phyloP scores from a whole-genome alignment of 2,329 filamentous ascomycete species.

The Nigrospora oryzae region DNA sequence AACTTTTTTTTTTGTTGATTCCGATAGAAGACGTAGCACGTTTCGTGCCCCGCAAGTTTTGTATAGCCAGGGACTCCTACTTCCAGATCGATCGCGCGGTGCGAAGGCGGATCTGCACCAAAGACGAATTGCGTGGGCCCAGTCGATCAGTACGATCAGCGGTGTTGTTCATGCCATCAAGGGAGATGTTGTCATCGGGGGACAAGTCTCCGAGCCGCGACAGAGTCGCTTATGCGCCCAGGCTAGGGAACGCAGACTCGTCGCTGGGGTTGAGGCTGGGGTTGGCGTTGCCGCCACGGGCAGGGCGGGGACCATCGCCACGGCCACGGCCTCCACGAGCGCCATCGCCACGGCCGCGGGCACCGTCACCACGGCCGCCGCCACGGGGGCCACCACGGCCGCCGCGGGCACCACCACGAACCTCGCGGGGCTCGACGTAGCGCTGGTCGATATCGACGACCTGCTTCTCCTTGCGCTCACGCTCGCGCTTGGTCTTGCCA shows the following conservation, averaged over 20 bases:
- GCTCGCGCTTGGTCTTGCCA: conserved; percentile 77
- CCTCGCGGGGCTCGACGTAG: conserved; percentile 62
- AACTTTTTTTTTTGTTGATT: conserved; percentile 1
- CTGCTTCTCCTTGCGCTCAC: conserved; percentile 88
- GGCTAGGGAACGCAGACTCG: conserved; percentile 51
- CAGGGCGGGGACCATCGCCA: conserved; percentile 34
- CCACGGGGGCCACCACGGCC: conserved; percentile 43
- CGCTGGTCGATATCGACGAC: conserved; percentile 81
- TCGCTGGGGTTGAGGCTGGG: conserved; percentile 47
- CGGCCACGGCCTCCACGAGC: conserved; percentile 43
- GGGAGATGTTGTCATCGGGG: conserved; percentile 7
- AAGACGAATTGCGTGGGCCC: neutral
- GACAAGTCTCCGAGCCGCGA: conserved; percentile 8
- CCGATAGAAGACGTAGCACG: neutral
- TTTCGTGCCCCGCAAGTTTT: neutral
- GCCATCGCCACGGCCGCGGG: conserved; percentile 37
- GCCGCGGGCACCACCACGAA: conserved; percentile 44
- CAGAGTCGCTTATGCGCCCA: conserved; percentile 37
- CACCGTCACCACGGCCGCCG: conserved; percentile 35
- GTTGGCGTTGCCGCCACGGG: conserved; percentile 35
- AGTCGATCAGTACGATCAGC: conserved; percentile 3
- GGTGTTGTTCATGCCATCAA: conserved; percentile 7
- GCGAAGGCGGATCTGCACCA: neutral
- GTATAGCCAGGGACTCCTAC: conserved; percentile 1
- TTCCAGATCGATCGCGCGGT: neutral